phyloP scores from a whole-genome alignment of 306 rosid genomes.

The Rubus parviflorus region DNA sequence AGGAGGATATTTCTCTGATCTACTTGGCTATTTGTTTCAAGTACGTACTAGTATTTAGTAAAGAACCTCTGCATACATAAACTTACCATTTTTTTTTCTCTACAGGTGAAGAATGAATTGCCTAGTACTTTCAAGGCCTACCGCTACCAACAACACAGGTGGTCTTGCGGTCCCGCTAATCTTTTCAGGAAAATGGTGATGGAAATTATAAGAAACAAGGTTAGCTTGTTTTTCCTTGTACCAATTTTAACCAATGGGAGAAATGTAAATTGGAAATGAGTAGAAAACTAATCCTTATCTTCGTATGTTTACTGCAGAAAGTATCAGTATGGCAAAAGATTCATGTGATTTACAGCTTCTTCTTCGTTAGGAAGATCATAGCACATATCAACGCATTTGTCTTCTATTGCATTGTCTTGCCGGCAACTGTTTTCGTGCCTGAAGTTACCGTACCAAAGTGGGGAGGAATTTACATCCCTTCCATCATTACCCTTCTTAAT shows the following conservation, averaged over 20 bases:
- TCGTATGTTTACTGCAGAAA: conserved; percentile 50
- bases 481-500: conserved; percentile 69
- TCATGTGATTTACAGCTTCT: conserved; percentile 85
- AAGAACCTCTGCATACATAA: neutral
- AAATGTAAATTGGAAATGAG: neutral
- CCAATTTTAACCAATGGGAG: neutral
- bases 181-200: conserved; percentile 71
- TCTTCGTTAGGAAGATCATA: conserved; percentile 75
- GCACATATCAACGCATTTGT: conserved; percentile 77
- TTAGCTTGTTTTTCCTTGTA: conserved; percentile 18
- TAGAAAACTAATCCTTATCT: neutral
- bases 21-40: neutral
- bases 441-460: conserved; percentile 82
- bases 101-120: conserved; percentile 77
- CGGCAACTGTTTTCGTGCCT: conserved; percentile 79
- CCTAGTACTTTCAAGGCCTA: conserved; percentile 96
- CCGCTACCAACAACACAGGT: conserved; percentile 83
- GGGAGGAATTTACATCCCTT: conserved; percentile 84
- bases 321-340: conserved; percentile 74
- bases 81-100: neutral
- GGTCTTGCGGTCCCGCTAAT: conserved; percentile 98
- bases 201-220: conserved; percentile 80
- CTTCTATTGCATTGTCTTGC: conserved; percentile 73
- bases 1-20: neutral
- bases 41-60: neutral